Evolutionary conservation across 2,329 filamentous ascomycete genomes (phyloP), one percentile per base, ranked within the genome.

Genomic region (Penicillium freii): DNA sequence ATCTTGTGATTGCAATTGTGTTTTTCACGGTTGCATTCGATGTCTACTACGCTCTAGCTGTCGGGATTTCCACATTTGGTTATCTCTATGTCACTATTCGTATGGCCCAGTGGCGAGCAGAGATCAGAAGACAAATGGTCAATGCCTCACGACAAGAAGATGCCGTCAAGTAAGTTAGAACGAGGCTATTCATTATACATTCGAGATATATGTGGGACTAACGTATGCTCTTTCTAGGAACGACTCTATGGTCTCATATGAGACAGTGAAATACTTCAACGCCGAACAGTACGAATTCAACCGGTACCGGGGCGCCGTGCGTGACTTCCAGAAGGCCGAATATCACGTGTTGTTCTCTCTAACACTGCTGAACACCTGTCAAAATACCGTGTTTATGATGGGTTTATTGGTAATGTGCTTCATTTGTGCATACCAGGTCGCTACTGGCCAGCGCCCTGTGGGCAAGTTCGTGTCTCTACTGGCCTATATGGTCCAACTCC

Each of bases 241-340:
- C 71, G 94, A 99, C 74, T 97, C 94, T 0, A 94, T 99, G 80
- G 92, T 94, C 61, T 96, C 92, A n/a, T 99, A 97, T 73, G 94
- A 99, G 78, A 93, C 90, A 2, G 90, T 93, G 71, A 94, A 93
- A 72, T 93, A 93, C 69, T 94, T 94, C 80, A 93, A 93, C 66
- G 90, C 90, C 8, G 90, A 93, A 69, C 80, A 84, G 2, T 92
- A 89, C 69, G 90, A 94, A 69, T 92, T 91, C 64, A 78, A 82
- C 48, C 84, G 90, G 25, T 93, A 92, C 69, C 82, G 86, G 46
- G 76, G 81, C 44, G 89, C 90, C 27, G 89, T 94, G 54, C 78
- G 79, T 45, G 84, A 83, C 54, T 93, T 87, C 72, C 90, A 93
- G 70, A 78, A 77, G 40, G 88, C 89, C 49, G 90, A 93, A 73